phyloP scores from a whole-genome alignment of 2,329 filamentous ascomycete genomes.

The Nigrospora oryzae region DNA sequence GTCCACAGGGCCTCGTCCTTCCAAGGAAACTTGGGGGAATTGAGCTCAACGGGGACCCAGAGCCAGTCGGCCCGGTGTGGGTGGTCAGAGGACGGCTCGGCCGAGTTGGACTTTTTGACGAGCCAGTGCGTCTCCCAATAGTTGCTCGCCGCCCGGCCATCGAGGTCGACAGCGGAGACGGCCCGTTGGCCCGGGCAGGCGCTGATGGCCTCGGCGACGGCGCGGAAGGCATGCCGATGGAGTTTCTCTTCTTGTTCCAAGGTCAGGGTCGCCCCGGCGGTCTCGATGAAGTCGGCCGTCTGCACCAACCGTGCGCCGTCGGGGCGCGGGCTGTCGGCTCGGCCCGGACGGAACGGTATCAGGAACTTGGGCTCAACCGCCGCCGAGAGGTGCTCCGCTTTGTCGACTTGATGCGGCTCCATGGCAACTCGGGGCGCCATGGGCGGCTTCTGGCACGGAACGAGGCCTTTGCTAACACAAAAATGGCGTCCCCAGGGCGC shows the following conservation, averaged over 20 bases:
- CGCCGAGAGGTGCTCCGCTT: not conserved
- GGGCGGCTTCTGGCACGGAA: no score
- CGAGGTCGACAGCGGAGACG: slow-evolving; percentile 17
- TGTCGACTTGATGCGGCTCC: not conserved
- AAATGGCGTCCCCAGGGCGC: no score
- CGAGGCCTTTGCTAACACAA: no score
- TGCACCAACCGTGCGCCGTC: not conserved
- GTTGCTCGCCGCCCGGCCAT: slow-evolving; percentile 15
- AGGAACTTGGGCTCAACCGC: slow-evolving; percentile 5
- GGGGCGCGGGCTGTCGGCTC: not conserved
- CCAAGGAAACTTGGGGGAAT: slow-evolving; percentile 24
- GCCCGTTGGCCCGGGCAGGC: slow-evolving; percentile 12
- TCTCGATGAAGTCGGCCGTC: not conserved
- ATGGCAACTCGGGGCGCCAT: no score
- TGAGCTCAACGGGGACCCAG: slow-evolving; percentile 27
- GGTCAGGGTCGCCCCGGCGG: slow-evolving; percentile 25
- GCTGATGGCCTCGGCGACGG: slow-evolving; percentile 15
- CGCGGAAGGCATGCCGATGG: slow-evolving; percentile 73
- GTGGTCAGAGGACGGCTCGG: slow-evolving; percentile 18
- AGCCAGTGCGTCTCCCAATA: slow-evolving; percentile 29
- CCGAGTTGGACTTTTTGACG: slow-evolving; percentile 31
- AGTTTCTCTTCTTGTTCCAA: slow-evolving; percentile 43
- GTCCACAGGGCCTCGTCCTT: slow-evolving; percentile 8
- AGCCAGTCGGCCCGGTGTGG: slow-evolving; percentile 13
- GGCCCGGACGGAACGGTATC: slow-evolving; percentile 1